phyloP scores from a whole-genome alignment of 306 rosid species.

The Trifolium pratense region DNA sequence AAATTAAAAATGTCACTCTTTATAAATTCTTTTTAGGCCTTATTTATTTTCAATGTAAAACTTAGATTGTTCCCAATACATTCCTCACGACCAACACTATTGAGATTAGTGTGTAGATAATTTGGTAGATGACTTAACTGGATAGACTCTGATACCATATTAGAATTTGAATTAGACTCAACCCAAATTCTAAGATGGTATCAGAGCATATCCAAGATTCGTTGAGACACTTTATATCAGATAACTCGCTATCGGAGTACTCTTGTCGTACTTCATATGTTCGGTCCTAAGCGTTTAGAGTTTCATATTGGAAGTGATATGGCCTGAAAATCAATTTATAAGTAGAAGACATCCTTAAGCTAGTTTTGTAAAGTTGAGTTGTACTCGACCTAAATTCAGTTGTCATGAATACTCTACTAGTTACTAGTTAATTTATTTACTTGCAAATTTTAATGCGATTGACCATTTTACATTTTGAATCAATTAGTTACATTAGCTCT shows the following conservation, averaged over 20 bases:
- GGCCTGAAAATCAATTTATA: neutral
- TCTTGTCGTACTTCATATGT: neutral
- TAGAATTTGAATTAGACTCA: neutral
- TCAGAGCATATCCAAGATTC: neutral
- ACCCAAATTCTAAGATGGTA: neutral
- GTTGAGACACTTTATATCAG: neutral
- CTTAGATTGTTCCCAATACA: neutral
- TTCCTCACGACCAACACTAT: too few species aligned
- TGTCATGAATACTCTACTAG: too few species aligned
- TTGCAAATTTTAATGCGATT: neutral
- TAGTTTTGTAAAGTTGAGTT: neutral
- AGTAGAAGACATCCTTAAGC: neutral
- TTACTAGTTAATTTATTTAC: neutral
- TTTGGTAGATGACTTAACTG: neutral
- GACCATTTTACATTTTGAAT: neutral
- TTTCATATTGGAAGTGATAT: neutral
- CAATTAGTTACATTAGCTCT: neutral
- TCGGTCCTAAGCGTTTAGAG: neutral
- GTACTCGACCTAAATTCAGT: neutral
- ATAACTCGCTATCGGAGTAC: neutral
- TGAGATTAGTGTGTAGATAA: neutral
- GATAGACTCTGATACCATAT: neutral
- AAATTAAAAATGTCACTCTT: too few species aligned
- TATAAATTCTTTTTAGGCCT: too few species aligned
- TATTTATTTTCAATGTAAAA: too few species aligned